These are phyloP conservation scores for Debaryomyces nepalensis DNA, from an alignment of 1,139 yeast genomes.

Conservation along the genomic window DNA sequence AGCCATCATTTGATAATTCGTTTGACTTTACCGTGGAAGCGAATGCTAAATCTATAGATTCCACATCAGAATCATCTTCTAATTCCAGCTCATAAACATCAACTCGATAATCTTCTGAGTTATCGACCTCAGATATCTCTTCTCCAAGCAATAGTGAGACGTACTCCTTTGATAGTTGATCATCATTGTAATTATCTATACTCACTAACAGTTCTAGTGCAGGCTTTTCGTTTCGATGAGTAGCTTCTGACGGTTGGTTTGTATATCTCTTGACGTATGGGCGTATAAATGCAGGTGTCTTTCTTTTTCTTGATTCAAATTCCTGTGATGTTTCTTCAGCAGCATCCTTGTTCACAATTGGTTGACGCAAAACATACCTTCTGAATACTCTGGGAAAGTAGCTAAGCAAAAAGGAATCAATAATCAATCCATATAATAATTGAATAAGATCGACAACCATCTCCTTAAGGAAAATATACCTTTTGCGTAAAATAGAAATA, in stretches of 20 bases:
- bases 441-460: slow-evolving; percentile 28
- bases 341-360: background rate
- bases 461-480: slow-evolving; percentile 25
- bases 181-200: slow-evolving; percentile 30
- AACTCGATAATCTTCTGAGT: slow-evolving; percentile 44
- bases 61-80: slow-evolving; percentile 28
- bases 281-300: slow-evolving; percentile 33
- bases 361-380: slow-evolving; percentile 11
- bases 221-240: slow-evolving; percentile 20
- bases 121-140: slow-evolving; percentile 50
- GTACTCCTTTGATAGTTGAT: slow-evolving; percentile 28
- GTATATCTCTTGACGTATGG: slow-evolving; percentile 15
- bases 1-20: slow-evolving; percentile 10
- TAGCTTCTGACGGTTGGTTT: slow-evolving; percentile 4
- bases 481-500: slow-evolving; percentile 27
- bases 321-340: slow-evolving; percentile 27
- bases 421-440: slow-evolving; percentile 29
- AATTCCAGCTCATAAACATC: slow-evolving; percentile 27
- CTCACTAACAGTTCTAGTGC: slow-evolving; percentile 10
- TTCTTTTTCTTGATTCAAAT: slow-evolving; percentile 25
- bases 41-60: slow-evolving; percentile 15
- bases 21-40: background rate
- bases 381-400: slow-evolving; percentile 1
- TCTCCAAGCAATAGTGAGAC: slow-evolving; percentile 30
- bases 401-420: slow-evolving; percentile 16